These are phyloP conservation scores for Fusarium sp. DNA, from an alignment of 2,329 filamentous ascomycete species.

Conservation along the genomic window DNA sequence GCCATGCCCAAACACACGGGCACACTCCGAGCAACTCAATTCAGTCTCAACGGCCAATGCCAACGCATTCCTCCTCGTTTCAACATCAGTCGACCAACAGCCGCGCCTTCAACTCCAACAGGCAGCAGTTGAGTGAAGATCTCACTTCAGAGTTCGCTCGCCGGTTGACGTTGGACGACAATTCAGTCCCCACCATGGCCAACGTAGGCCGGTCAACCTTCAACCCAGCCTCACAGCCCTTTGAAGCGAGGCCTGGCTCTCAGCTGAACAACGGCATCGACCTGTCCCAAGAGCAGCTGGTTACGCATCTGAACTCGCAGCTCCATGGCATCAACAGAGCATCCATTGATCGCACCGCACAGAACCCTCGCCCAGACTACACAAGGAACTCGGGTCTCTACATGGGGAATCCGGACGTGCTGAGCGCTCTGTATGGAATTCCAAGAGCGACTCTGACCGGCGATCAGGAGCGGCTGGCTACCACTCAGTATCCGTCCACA, in stretches of 20 bases:
- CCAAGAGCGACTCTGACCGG: conserved; percentile 47
- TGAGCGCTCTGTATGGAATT: conserved; percentile 49
- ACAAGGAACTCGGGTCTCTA: conserved; percentile 41
- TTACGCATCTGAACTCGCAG: conserved; percentile 40
- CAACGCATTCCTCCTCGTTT: conserved; percentile 57
- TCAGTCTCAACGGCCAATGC: conserved; percentile 56
- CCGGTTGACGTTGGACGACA: conserved; percentile 48
- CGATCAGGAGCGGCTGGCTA: conserved; percentile 51
- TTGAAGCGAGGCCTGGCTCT: conserved; percentile 58
- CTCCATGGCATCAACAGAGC: conserved; percentile 47
- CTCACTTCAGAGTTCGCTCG: conserved; percentile 48
- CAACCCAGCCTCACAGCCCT: conserved; percentile 49
- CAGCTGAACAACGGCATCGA: conserved; percentile 49
- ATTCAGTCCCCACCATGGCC: conserved; percentile 23
- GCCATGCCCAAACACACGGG: conserved; percentile 44
- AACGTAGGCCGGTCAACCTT: conserved; percentile 25
- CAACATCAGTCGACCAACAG: conserved; percentile 54
- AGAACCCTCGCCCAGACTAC: conserved; percentile 45
- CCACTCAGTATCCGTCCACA: conserved; percentile 46
- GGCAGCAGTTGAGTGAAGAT: conserved; percentile 52
- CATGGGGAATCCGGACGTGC: conserved; percentile 48
- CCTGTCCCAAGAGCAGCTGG: conserved; percentile 45
- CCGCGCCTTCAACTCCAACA: conserved; percentile 49
- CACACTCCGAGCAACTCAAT: conserved; percentile 56
- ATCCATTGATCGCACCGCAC: conserved; percentile 50